Conservation (phyloP, 305 asterid genomes). For the Withania somnifera region DNA sequence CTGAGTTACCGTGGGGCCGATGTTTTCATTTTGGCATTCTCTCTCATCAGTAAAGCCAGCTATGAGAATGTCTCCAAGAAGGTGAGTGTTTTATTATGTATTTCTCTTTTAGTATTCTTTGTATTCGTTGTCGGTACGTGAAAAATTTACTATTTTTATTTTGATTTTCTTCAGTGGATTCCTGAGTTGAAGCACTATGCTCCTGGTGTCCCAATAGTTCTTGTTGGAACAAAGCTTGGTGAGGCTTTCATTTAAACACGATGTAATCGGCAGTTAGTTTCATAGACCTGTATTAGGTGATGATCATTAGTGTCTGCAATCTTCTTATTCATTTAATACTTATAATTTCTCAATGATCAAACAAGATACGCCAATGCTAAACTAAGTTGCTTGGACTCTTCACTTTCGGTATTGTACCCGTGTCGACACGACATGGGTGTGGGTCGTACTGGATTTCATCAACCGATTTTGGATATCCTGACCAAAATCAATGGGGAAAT, state of each 20-base stretch:
- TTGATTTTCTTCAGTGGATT: slow-evolving; percentile 15
- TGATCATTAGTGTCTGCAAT: background rate
- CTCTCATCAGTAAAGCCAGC: slow-evolving; percentile 98
- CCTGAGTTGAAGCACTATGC: slow-evolving; percentile 25
- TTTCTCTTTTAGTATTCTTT: background rate
- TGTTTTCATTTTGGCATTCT: slow-evolving; percentile 96
- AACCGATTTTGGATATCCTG: too few relatives aligned
- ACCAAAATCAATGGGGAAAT: too few relatives aligned
- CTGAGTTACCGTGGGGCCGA: slow-evolving; percentile 99
- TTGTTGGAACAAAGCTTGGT: slow-evolving; percentile 26
- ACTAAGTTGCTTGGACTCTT: too few relatives aligned
- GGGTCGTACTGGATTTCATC: too few relatives aligned
- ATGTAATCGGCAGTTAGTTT: background rate
- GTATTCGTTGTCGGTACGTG: slow-evolving; percentile 7
- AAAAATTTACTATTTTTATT: background rate
- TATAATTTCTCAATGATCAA: background rate
- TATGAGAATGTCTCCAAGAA: slow-evolving; percentile 95
- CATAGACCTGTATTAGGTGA: background rate
- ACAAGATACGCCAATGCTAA: background rate
- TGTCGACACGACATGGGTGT: too few relatives aligned
- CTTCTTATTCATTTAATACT: background rate
- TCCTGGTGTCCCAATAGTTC: slow-evolving; percentile 22
- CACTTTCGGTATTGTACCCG: too few relatives aligned
- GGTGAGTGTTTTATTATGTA: slow-evolving; percentile 25
- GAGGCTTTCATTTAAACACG: background rate